A percentile compares a stretch with the other conserved stretches of the same genome.
Conservation (phyloP, 352 stramenopile genomes). For the Globisporangium spiculum region DNA sequence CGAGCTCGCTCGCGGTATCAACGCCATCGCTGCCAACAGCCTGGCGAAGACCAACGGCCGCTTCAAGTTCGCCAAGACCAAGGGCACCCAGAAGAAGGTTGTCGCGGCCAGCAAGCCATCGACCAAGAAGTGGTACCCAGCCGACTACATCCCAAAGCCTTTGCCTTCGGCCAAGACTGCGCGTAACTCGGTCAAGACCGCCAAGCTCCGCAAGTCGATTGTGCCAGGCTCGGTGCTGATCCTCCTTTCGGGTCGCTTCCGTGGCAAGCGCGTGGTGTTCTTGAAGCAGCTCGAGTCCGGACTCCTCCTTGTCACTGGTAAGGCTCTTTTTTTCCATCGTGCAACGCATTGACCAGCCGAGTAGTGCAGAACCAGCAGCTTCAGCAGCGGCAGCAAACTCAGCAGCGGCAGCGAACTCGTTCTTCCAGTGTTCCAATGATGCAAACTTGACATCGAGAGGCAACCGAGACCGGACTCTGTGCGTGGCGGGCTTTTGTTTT, state of each 20-base stretch:
- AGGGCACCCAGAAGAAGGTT: slow-evolving; percentile 66
- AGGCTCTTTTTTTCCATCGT: slow-evolving; percentile 16
- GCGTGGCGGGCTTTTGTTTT: not conserved
- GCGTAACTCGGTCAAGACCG: slow-evolving; percentile 84
- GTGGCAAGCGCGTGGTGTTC: slow-evolving; percentile 99
- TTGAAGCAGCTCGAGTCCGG: slow-evolving; percentile 97
- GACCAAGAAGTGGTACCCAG: slow-evolving; percentile 77
- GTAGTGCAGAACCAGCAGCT: not conserved
- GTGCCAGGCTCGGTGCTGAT: slow-evolving; percentile 97
- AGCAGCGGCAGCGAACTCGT: not conserved
- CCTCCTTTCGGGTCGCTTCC: slow-evolving; percentile 96
- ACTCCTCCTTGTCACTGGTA: slow-evolving; percentile 95
- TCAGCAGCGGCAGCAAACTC: not conserved
- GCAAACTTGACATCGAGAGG: slow-evolving; percentile 71
- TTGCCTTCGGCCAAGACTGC: slow-evolving; percentile 73
- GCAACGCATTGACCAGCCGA: too few relatives aligned
- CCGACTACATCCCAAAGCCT: slow-evolving; percentile 73
- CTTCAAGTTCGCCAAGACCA: slow-evolving; percentile 50
- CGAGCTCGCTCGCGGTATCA: slow-evolving; percentile 73
- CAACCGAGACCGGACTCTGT: slow-evolving; percentile 20
- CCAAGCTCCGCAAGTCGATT: slow-evolving; percentile 95
- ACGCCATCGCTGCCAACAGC: slow-evolving; percentile 71
- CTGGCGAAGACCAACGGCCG: slow-evolving; percentile 60
- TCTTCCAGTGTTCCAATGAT: slow-evolving; percentile 50
- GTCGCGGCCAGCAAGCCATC: slow-evolving; percentile 34